Percentiles rank a stretch among this genome's conserved stretches.
Evolutionary conservation across 768 basidiomycete genomes (phyloP).

Genomic region (Russula sp.): DNA sequence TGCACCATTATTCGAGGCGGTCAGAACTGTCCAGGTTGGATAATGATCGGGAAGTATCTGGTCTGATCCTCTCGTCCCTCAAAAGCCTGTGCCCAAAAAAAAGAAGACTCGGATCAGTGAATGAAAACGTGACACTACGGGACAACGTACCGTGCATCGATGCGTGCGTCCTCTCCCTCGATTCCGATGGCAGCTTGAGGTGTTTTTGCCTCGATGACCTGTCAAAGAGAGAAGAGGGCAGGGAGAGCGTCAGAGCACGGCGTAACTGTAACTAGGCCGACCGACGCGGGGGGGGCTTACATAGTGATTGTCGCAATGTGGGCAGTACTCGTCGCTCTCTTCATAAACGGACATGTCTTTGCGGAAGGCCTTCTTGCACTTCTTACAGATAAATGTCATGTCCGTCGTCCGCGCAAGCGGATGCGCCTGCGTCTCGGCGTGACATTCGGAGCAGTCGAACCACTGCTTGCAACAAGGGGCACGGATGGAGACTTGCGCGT

Average conservation of each 20-base stretch:
- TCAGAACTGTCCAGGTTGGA: slow-evolving; percentile 43
- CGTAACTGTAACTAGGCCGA: background rate
- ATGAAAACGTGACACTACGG: background rate
- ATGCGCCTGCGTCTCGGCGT: slow-evolving; percentile 78
- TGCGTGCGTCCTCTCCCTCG: slow-evolving; percentile 85
- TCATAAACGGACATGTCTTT: slow-evolving; percentile 92
- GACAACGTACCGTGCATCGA: slow-evolving; percentile 69
- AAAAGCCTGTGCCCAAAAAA: slow-evolving; percentile 53
- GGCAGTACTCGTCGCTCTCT: slow-evolving; percentile 97
- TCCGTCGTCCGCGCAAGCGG: slow-evolving; percentile 66
- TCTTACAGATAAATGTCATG: slow-evolving; percentile 80
- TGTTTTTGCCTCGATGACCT: slow-evolving; percentile 92
- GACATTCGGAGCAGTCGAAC: slow-evolving; percentile 97
- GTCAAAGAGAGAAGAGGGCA: background rate
- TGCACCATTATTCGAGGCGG: slow-evolving; percentile 30
- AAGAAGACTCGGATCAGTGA: slow-evolving; percentile 1
- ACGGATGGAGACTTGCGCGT: slow-evolving; percentile 92
- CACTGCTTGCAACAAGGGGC: slow-evolving; percentile 97
- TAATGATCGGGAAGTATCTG: slow-evolving; percentile 41
- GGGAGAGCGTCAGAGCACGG: background rate
- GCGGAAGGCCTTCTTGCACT: slow-evolving; percentile 92
- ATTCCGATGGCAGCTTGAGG: slow-evolving; percentile 79
- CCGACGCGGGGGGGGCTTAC: slow-evolving; percentile 40
- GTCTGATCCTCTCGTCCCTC: slow-evolving; percentile 75
- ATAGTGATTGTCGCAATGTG: slow-evolving; percentile 97